Percentiles rank a stretch among this genome's conserved stretches.
phyloP scores from a whole-genome alignment of 2,329 filamentous ascomycete genomes.

The Microcera coccophila region DNA sequence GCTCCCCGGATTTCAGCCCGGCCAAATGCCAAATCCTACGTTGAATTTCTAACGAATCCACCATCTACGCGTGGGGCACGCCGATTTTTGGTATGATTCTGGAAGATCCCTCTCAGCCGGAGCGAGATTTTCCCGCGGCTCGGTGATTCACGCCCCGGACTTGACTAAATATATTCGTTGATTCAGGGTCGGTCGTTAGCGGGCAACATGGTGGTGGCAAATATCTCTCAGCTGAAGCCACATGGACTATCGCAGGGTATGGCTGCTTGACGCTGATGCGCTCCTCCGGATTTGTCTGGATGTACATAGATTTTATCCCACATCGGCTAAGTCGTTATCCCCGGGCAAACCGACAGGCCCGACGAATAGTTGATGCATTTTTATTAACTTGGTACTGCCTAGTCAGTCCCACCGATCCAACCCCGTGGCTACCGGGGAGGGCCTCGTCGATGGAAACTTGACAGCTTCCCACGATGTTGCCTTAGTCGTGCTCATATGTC shows the following conservation, averaged over 20 bases:
- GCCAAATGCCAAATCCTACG: conserved; percentile 16
- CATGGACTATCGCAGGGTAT: too few species aligned
- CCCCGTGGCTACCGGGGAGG: conserved; percentile 10
- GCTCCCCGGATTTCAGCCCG: conserved; percentile 34
- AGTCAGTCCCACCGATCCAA: conserved; percentile 17
- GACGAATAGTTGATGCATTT: conserved; percentile 23
- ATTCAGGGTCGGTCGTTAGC: background rate
- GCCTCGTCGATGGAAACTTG: conserved; percentile 14
- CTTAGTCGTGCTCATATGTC: conserved; percentile 5
- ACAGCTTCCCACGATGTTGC: conserved; percentile 11
- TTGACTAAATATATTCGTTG: background rate
- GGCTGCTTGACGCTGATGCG: background rate
- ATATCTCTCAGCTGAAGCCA: background rate
- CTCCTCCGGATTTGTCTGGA: conserved; percentile 1
- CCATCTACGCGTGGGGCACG: conserved; percentile 14
- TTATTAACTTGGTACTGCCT: conserved; percentile 8
- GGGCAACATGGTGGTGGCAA: background rate
- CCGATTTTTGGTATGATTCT: conserved; percentile 29
- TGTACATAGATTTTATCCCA: conserved; percentile 6
- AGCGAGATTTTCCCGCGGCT: conserved; percentile 12
- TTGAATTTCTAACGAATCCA: conserved; percentile 17
- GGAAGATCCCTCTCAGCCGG: conserved; percentile 27
- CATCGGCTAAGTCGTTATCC: conserved; percentile 8
- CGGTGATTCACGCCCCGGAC: conserved; percentile 5
- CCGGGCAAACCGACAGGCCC: conserved; percentile 12